Evolutionary conservation across 108 stramenopile genomes (phyloP).

Genomic region (Pseudonitzschia multistriata): DNA sequence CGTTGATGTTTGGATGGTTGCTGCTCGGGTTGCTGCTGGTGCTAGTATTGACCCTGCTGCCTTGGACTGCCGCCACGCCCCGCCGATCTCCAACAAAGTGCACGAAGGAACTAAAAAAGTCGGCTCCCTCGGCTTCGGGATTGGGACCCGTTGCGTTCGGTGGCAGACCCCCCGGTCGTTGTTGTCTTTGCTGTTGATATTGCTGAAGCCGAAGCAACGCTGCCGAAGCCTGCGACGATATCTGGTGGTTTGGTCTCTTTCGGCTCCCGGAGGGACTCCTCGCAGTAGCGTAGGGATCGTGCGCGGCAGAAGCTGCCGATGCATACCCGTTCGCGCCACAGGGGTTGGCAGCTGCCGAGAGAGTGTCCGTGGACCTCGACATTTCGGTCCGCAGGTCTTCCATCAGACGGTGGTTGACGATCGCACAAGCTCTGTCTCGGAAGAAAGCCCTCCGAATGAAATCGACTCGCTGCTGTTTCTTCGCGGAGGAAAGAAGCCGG

Average conservation of each 20-base stretch:
- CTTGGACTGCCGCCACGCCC: too few species aligned
- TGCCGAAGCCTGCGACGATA: neutral
- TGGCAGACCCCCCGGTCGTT: neutral
- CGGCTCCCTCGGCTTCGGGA: neutral
- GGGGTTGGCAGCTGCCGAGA: neutral
- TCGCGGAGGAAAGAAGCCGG: neutral
- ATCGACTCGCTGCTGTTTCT: constrained; percentile 9
- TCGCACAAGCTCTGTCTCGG: neutral
- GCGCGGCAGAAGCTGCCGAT: neutral
- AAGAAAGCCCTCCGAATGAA: neutral
- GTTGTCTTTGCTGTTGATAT: neutral
- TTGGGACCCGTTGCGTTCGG: neutral
- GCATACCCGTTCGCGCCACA: neutral
- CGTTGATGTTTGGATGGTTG: neutral
- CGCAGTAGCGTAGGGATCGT: too few species aligned
- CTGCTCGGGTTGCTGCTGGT: neutral
- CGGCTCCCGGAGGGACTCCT: neutral
- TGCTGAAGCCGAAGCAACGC: too few species aligned
- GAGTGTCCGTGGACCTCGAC: neutral
- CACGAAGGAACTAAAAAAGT: neutral
- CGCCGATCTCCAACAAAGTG: too few species aligned
- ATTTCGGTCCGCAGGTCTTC: neutral
- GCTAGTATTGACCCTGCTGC: neutral
- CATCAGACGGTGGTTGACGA: neutral
- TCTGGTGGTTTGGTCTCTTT: neutral